Conservation (phyloP, 805 yeast species). For the Candida parachauliodes region DNA sequence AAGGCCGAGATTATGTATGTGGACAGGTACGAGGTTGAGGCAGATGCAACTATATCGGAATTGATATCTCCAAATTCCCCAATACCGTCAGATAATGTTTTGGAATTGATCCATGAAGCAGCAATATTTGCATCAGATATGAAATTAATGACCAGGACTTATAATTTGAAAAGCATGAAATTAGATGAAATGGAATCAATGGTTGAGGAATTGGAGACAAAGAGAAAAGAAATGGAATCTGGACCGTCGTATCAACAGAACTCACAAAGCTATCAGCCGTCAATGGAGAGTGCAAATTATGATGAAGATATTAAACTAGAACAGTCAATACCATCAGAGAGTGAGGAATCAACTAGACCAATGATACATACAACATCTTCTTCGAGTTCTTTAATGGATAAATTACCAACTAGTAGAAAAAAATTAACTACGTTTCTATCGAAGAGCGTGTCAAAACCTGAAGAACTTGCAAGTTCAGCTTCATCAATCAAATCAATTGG, state of each 20-base stretch:
- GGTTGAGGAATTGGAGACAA: background rate
- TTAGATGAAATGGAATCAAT: conserved; percentile 29
- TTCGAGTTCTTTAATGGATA: conserved; percentile 13
- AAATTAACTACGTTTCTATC: conserved; percentile 8
- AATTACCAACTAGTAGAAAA: conserved; percentile 5
- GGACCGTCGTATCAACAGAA: conserved; percentile 20
- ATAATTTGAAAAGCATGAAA: conserved; percentile 52
- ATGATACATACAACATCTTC: conserved; percentile 21
- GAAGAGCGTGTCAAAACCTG: conserved; percentile 8
- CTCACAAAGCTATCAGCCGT: background rate
- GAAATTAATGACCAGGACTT: conserved; percentile 55
- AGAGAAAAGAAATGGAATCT: conserved; percentile 16
- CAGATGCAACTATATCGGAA: conserved; percentile 46
- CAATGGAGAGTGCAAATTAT: background rate
- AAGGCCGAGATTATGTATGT: conserved; percentile 29
- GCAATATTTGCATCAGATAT: conserved; percentile 62
- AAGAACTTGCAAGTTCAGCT: conserved; percentile 9
- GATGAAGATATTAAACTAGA: background rate
- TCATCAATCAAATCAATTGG: conserved; percentile 9
- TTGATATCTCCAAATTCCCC: conserved; percentile 54
- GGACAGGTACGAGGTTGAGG: conserved; percentile 19
- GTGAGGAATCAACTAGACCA: conserved; percentile 4
- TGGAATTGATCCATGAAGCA: conserved; percentile 59
- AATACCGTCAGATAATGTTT: conserved; percentile 50
- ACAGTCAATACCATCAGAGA: conserved; percentile 9